Conservation (phyloP, 31 red algal genomes). For the Bonnemaisonia californica region DNA sequence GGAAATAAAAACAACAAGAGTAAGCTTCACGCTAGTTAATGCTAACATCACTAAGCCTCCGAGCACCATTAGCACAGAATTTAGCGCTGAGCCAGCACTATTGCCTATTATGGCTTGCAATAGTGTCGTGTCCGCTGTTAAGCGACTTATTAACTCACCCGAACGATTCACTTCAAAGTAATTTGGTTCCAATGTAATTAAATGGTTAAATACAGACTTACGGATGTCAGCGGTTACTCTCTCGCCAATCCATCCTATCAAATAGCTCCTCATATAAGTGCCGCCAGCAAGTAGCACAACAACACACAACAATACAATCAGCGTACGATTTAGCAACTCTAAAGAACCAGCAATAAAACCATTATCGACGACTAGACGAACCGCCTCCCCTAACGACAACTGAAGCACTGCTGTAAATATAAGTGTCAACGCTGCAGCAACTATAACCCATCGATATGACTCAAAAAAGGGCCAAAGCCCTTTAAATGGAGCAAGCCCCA, state of each 20-base stretch:
- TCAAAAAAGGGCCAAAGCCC: no score
- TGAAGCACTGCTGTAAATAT: not conserved
- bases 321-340: not conserved
- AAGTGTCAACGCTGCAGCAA: conserved; percentile 3
- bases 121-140: not conserved
- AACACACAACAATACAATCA: not conserved
- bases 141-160: not conserved
- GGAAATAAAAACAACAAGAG: not conserved
- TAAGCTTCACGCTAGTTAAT: not conserved
- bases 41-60: not conserved
- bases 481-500: no score
- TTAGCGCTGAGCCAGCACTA: not conserved
- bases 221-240: not conserved
- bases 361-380: not conserved
- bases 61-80: not conserved
- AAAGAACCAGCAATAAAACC: not conserved
- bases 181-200: not conserved
- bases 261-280: not conserved
- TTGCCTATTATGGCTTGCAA: not conserved
- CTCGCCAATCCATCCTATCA: not conserved
- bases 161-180: not conserved
- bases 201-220: not conserved
- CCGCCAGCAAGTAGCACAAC: not conserved
- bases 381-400: not conserved
- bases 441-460: no score